These are phyloP conservation scores for Adansonia gregorii DNA, from an alignment of 441 rosid genomes.

Conservation along the genomic window DNA sequence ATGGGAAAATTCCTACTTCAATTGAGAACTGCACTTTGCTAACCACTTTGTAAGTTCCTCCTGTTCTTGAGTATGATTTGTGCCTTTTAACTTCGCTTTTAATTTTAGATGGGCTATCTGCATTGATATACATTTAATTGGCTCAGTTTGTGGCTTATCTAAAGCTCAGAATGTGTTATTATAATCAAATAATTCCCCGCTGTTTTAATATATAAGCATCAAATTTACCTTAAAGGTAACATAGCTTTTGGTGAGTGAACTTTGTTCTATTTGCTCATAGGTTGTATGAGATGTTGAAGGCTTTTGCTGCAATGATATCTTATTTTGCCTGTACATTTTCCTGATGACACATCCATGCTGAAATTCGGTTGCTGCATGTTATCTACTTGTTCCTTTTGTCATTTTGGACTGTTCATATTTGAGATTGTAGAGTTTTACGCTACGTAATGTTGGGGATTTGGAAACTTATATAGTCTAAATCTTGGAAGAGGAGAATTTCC, in stretches of 20 bases:
- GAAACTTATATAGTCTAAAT: not conserved
- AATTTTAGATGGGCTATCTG: not conserved
- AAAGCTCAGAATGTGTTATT: not conserved
- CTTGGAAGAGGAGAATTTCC: not conserved
- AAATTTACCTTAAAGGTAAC: slow-evolving; percentile 6
- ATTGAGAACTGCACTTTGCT: slow-evolving; percentile 55
- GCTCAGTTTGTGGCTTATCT: not conserved
- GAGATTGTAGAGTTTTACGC: not conserved
- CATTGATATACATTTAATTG: not conserved
- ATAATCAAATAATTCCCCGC: not conserved
- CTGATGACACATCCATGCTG: not conserved
- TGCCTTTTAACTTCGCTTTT: not conserved
- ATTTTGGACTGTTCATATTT: not conserved
- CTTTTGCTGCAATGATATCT: not conserved
- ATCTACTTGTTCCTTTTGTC: not conserved
- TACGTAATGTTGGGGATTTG: not conserved
- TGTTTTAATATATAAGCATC: not conserved
- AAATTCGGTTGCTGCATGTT: not conserved
- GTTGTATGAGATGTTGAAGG: not conserved
- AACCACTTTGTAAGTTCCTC: slow-evolving; percentile 56
- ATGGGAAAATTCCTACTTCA: slow-evolving; percentile 58
- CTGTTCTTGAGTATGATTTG: slow-evolving; percentile 23
- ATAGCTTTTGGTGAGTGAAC: slow-evolving; percentile 7
- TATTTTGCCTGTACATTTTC: not conserved
- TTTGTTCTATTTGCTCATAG: not conserved